A percentile compares a stretch with the other conserved stretches of the same genome.
Evolutionary conservation across 1,139 yeast species (phyloP).

Genomic region (Blastobotrys aristatus): DNA sequence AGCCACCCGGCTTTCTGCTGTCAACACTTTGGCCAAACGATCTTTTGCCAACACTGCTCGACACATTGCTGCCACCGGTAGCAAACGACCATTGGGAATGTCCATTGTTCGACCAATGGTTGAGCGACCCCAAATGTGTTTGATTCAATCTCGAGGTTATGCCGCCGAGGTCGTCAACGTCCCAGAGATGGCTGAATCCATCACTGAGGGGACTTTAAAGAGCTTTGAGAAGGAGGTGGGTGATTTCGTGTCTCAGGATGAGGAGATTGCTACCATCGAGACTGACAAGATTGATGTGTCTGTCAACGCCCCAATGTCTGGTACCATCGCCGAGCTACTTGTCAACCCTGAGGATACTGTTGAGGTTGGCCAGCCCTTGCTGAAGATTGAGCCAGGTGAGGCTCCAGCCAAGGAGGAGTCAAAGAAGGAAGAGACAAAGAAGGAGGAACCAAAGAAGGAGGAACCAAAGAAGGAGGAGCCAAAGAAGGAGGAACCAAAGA

Average conservation of each 20-base stretch:
- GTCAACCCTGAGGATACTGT: slow-evolving; percentile 90
- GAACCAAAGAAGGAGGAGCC: slow-evolving; percentile 26
- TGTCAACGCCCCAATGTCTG: slow-evolving; percentile 90
- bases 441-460: too few species aligned
- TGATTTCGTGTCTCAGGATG: slow-evolving; percentile 82
- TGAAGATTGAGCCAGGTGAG: slow-evolving; percentile 86
- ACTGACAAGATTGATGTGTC: slow-evolving; percentile 98
- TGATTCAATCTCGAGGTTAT: slow-evolving; percentile 9
- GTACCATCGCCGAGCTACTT: slow-evolving; percentile 80
- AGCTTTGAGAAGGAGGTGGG: slow-evolving; percentile 76
- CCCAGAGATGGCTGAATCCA: slow-evolving; percentile 98
- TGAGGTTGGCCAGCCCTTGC: slow-evolving; percentile 90
- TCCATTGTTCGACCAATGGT: slow-evolving; percentile 14
- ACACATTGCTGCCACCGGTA: background rate
- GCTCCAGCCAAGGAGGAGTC: slow-evolving; percentile 44
- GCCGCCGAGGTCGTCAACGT: slow-evolving; percentile 59
- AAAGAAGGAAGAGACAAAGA: slow-evolving; percentile 29
- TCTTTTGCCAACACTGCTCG: slow-evolving; percentile 7
- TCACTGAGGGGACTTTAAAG: slow-evolving; percentile 92
- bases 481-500: slow-evolving; percentile 30
- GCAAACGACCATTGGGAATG: slow-evolving; percentile 1
- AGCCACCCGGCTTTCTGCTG: slow-evolving; percentile 7
- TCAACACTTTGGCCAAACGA: slow-evolving; percentile 10
- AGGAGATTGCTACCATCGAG: slow-evolving; percentile 93
- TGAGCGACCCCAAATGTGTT: slow-evolving; percentile 4